Evolutionary conservation across 2,329 filamentous ascomycete species (phyloP).

Genomic region (Didymella glomerata): DNA sequence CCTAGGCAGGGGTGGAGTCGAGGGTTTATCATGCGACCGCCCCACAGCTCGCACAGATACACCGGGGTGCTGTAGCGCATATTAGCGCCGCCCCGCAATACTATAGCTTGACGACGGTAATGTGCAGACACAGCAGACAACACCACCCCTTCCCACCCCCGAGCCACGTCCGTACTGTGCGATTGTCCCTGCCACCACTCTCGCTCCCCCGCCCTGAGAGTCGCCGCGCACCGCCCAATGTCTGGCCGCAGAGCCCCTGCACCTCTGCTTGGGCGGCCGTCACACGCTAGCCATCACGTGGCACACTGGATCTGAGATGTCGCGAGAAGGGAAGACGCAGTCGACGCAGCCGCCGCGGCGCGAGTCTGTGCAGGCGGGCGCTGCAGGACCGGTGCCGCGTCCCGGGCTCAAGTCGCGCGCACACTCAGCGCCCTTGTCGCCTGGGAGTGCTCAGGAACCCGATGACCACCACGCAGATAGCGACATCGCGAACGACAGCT

Average conservation of each 20-base stretch:
- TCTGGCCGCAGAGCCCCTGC: conserved; percentile 34
- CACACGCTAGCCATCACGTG: conserved; percentile 21
- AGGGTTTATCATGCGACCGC: not conserved
- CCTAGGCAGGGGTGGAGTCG: no score
- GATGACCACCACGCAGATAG: conserved; percentile 30
- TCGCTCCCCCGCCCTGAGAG: not conserved
- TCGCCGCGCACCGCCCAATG: conserved; percentile 23
- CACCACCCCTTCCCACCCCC: not conserved
- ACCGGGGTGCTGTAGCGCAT: not conserved
- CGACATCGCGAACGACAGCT: conserved; percentile 51
- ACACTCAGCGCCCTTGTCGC: conserved; percentile 44
- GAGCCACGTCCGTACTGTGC: not conserved
- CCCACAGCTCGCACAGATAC: not conserved
- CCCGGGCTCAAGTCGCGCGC: conserved; percentile 49
- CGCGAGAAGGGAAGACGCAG: conserved; percentile 32
- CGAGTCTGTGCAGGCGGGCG: conserved; percentile 19
- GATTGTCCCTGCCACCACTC: not conserved
- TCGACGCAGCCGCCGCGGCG: conserved; percentile 18
- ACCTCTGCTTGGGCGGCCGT: conserved; percentile 35
- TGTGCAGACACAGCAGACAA: not conserved
- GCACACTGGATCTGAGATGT: conserved; percentile 17
- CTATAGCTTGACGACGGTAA: not conserved
- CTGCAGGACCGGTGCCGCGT: conserved; percentile 20
- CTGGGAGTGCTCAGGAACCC: conserved; percentile 29
- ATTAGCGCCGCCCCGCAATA: not conserved